phyloP scores from a whole-genome alignment of 768 basidiomycete genomes.

The Boletus edulis region DNA sequence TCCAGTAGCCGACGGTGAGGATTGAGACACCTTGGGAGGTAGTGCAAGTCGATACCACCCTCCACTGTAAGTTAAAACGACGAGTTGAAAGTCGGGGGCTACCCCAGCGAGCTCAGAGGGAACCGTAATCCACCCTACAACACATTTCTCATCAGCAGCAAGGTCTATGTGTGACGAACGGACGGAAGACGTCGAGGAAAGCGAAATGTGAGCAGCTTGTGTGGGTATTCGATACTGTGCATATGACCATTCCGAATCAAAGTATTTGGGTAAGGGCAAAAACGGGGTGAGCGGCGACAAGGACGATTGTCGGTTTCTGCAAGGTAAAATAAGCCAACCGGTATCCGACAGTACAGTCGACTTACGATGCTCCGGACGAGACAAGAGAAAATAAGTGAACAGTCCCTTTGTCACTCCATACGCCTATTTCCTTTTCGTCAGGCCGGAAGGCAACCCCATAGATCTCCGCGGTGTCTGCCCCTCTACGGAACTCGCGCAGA shows the following conservation, averaged over 20 bases:
- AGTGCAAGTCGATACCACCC: slow-evolving; percentile 87
- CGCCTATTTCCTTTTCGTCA: slow-evolving; percentile 83
- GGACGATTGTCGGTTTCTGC: slow-evolving; percentile 81
- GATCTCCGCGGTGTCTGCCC: slow-evolving; percentile 87
- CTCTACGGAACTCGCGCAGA: slow-evolving; percentile 77
- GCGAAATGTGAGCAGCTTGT: slow-evolving; percentile 77
- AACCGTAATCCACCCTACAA: slow-evolving; percentile 80
- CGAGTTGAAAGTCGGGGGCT: slow-evolving; percentile 64
- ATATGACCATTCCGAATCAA: slow-evolving; percentile 96
- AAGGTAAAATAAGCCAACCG: slow-evolving; percentile 3
- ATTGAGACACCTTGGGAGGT: slow-evolving; percentile 35
- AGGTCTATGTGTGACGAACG: slow-evolving; percentile 57
- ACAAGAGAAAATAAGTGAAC: slow-evolving; percentile 84
- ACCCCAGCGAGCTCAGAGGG: slow-evolving; percentile 35
- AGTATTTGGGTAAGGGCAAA: slow-evolving; percentile 84
- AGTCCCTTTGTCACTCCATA: slow-evolving; percentile 95
- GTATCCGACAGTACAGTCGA: slow-evolving; percentile 15
- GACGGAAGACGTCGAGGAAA: slow-evolving; percentile 61
- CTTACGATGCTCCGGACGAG: slow-evolving; percentile 64
- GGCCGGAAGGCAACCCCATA: slow-evolving; percentile 87
- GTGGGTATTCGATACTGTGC: slow-evolving; percentile 88
- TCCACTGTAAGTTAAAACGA: slow-evolving; percentile 86
- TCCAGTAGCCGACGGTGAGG: slow-evolving; percentile 22
- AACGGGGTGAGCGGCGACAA: slow-evolving; percentile 79
- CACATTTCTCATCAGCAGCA: slow-evolving; percentile 80